Conservation (phyloP, 805 yeast genomes). For the Wickerhamiella kazuoi region DNA sequence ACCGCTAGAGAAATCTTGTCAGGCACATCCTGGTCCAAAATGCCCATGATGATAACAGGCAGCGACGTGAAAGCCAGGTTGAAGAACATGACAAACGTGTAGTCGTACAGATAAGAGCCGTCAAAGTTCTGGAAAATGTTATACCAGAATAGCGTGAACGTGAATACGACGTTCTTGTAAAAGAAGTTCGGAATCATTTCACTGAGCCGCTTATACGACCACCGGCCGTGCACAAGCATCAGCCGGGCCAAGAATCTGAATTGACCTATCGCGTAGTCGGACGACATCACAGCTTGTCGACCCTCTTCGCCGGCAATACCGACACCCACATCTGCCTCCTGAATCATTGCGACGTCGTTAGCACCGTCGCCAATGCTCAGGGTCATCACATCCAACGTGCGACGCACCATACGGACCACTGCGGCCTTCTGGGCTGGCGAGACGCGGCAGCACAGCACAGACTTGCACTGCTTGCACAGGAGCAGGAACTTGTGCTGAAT, state of each 20-base stretch:
- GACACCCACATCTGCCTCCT: slow-evolving; percentile 68
- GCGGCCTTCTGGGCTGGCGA: slow-evolving; percentile 72
- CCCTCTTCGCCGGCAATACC: slow-evolving; percentile 85
- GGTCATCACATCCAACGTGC: slow-evolving; percentile 51
- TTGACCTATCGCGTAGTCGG: slow-evolving; percentile 71
- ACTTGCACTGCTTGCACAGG: slow-evolving; percentile 54
- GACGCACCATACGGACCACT: slow-evolving; percentile 50
- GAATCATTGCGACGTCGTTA: slow-evolving; percentile 77
- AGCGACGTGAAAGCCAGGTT: slow-evolving; percentile 67
- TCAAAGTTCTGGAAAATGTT: slow-evolving; percentile 53
- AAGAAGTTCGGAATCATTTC: slow-evolving; percentile 69
- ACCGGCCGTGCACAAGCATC: slow-evolving; percentile 63
- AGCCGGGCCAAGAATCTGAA: slow-evolving; percentile 49
- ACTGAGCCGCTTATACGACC: slow-evolving; percentile 59
- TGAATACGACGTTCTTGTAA: slow-evolving; percentile 59
- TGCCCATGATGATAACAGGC: slow-evolving; percentile 57
- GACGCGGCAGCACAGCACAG: slow-evolving; percentile 72
- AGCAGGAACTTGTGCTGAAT: slow-evolving; percentile 41
- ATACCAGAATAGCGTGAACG: slow-evolving; percentile 61
- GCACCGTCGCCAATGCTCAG: slow-evolving; percentile 78
- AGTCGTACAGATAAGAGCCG: slow-evolving; percentile 61
- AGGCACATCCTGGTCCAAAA: slow-evolving; percentile 59
- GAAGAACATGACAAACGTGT: slow-evolving; percentile 60
- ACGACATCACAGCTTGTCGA: slow-evolving; percentile 71
- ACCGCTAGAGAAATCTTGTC: slow-evolving; percentile 46